Base-by-base conservation (phyloP, 2,329 filamentous ascomycete species). In the Ophiostoma quercus region DNA sequence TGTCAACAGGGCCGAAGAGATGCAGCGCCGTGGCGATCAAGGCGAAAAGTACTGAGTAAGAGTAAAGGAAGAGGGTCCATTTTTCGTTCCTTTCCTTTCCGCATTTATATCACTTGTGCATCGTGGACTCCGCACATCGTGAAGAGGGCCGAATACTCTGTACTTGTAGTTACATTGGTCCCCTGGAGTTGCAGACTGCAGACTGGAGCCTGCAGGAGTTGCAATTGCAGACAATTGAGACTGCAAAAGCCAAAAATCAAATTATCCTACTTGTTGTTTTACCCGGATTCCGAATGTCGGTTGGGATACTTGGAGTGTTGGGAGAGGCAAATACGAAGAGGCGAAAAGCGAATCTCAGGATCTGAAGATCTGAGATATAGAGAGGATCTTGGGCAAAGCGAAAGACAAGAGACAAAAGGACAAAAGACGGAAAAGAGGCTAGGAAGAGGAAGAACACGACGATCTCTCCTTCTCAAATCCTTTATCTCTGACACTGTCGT, bases 401-500 rank as follows among this genome's bases (percentile, higher is more conserved):
- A 29, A 29, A 2, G 25, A 29, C 19, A 16, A 47, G 43, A 47
- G 16, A 47, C 43, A 19, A 16, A 47, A n/a, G n/a, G 16, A 47
- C 7, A 6, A 47, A 16, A 47, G 43, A n/a, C 43, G 8, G 43
- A 47, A 47, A 47, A 47, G 43, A 47, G 43, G 19, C 43, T 47
- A 47, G 43, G 43, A 47, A 57, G 51, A 57, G 51, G 51, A 57
- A 57, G 51, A 57, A 57, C 51, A 47, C 43, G 43, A 47, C 43
- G 43, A 47, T 47, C 43, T n/a, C 39, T 41, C 3, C 12, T 39
- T 12, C 9, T 41, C 34, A 34, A 12, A 14, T 41, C 19, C 47
- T 51, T 51, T 22, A 51, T 25, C 22, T 25, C 32, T 32, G 57
- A 19, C 25, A 25, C 11, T 60, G 12, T 60, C 54, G 43, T 47